Conservation (phyloP, 306 rosid species). For the Vigna trinervia region DNA sequence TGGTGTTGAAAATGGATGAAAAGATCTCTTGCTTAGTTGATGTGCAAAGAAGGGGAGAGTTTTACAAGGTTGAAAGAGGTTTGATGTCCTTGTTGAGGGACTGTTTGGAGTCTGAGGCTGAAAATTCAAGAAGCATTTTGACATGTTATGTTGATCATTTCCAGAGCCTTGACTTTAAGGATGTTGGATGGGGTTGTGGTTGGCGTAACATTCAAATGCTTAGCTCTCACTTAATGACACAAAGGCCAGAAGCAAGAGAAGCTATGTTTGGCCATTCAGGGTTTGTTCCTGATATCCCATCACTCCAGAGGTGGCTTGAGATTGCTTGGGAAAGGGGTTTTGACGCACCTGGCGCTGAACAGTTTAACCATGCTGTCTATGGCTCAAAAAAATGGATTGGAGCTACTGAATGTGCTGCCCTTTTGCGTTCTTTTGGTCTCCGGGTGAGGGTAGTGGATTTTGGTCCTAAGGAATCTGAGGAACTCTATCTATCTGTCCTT, state of each 20-base stretch:
- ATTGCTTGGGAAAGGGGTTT: constrained; percentile 94
- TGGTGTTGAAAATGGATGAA: constrained; percentile 47
- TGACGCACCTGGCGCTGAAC: constrained; percentile 76
- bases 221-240: constrained; percentile 74
- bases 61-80: constrained; percentile 66
- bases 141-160: constrained; percentile 78
- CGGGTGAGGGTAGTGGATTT: constrained; percentile 76
- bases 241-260: constrained; percentile 59
- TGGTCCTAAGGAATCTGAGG: constrained; percentile 77
- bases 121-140: constrained; percentile 60
- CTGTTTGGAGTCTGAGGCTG: constrained; percentile 74
- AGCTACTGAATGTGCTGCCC: constrained; percentile 84
- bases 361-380: constrained; percentile 60
- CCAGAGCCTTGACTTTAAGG: constrained; percentile 68
- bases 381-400: constrained; percentile 80
- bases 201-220: constrained; percentile 94
- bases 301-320: constrained; percentile 97
- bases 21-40: constrained; percentile 61
- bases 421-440: constrained; percentile 83
- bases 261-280: constrained; percentile 77
- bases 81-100: constrained; percentile 68
- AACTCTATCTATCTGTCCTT: constrained; percentile 69
- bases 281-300: constrained; percentile 81
- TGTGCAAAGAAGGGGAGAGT: constrained; percentile 60
- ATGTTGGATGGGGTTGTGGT: constrained; percentile 91